Conservation (phyloP, 768 basidiomycete species). For the Mrakia blollopis region DNA sequence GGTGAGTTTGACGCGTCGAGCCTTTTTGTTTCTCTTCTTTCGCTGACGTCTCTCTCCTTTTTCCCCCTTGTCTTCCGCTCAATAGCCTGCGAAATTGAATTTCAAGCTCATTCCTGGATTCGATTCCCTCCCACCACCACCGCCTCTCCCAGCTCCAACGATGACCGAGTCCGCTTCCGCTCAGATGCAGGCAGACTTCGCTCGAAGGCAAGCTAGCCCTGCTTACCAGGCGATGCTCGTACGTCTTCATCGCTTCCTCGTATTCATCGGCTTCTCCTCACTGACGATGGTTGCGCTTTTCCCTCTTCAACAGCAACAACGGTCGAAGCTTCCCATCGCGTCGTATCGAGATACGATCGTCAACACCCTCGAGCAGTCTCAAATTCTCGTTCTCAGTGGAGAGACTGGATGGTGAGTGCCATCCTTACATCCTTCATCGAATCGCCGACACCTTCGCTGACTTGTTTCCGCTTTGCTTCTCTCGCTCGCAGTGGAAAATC, state of each 20-base stretch:
- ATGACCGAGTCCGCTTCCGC: conserved; percentile 10
- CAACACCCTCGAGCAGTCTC: conserved; percentile 62
- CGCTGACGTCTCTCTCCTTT: background rate
- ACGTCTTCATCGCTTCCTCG: conserved; percentile 40
- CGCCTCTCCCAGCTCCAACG: background rate
- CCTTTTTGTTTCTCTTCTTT: background rate
- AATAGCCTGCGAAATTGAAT: conserved; percentile 17
- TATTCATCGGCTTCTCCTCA: background rate
- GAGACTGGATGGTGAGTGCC: conserved; percentile 64
- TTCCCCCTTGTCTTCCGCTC: background rate
- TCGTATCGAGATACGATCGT: conserved; percentile 69
- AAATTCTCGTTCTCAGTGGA: conserved; percentile 81
- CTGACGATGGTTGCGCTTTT: background rate
- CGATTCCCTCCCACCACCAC: conserved; percentile 23
- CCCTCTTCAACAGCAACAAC: conserved; percentile 53
- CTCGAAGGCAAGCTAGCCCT: conserved; percentile 56
- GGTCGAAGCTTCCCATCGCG: conserved; percentile 80
- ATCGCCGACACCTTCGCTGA: conserved; percentile 27
- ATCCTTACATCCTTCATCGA: conserved; percentile 30
- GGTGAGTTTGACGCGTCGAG: conserved; percentile 26
- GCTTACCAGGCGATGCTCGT: conserved; percentile 88
- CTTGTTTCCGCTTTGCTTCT: conserved; percentile 1
- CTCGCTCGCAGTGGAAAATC: conserved; percentile 76
- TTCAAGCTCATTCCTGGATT: conserved; percentile 35
- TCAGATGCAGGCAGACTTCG: conserved; percentile 51